These are phyloP conservation scores for Starmera stellimalicola DNA, from an alignment of 1,139 yeast species.

Conservation along the genomic window DNA sequence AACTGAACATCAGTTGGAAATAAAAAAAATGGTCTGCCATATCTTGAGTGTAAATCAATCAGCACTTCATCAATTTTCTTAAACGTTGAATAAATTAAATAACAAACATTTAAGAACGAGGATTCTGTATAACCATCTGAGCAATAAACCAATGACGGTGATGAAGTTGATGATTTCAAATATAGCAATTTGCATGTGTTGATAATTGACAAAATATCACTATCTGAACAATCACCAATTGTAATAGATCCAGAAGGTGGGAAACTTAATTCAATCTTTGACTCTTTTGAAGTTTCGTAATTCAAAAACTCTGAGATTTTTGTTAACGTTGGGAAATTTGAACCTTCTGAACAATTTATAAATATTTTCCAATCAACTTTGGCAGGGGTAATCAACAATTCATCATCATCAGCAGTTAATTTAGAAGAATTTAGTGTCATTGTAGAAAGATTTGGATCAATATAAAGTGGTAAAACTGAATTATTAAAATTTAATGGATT, in stretches of 20 bases:
- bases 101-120: constrained; percentile 63
- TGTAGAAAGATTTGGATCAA: constrained; percentile 42
- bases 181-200: constrained; percentile 56
- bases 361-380: constrained; percentile 31
- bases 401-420: constrained; percentile 14
- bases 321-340: constrained; percentile 40
- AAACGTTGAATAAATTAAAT: constrained; percentile 57
- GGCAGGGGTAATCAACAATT: constrained; percentile 24
- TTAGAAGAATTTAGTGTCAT: constrained; percentile 24
- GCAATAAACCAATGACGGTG: constrained; percentile 49
- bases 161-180: constrained; percentile 24
- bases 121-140: constrained; percentile 93
- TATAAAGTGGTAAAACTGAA: constrained; percentile 29
- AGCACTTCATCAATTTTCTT: constrained; percentile 38
- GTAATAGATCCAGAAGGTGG: constrained; percentile 83
- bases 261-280: constrained; percentile 43
- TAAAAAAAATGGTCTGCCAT: constrained; percentile 74
- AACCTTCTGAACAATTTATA: constrained; percentile 43
- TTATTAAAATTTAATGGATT: constrained; percentile 2
- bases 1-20: constrained; percentile 69
- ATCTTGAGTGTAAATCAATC: constrained; percentile 48
- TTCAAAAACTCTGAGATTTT: constrained; percentile 21
- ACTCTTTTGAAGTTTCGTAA: constrained; percentile 23
- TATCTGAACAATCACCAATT: constrained; percentile 49
- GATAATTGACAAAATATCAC: constrained; percentile 45